phyloP scores from a whole-genome alignment of 495 filamentous ascomycete genomes.

The Daldinia concentrica region DNA sequence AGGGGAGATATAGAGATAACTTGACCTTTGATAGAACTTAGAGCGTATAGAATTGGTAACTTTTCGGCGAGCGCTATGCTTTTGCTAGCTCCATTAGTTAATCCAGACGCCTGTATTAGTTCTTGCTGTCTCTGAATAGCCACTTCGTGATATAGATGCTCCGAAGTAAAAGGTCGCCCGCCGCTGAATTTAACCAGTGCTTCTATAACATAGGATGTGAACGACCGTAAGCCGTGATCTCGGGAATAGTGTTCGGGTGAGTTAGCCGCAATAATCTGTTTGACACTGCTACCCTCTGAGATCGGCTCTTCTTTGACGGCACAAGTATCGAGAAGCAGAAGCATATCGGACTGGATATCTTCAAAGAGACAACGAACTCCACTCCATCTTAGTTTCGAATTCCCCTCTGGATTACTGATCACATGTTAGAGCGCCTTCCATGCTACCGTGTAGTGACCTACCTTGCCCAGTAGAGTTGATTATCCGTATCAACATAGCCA shows the following conservation, averaged over 20 bases:
- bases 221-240: constrained; percentile 58
- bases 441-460: constrained; percentile 48
- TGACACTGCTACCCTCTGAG: constrained; percentile 57
- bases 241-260: constrained; percentile 57
- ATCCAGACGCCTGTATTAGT: constrained; percentile 48
- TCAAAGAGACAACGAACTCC: constrained; percentile 61
- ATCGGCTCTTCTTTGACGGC: constrained; percentile 53
- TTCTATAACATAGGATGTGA: constrained; percentile 60
- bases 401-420: constrained; percentile 52
- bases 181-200: constrained; percentile 56
- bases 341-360: constrained; percentile 59
- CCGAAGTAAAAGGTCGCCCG: constrained; percentile 59
- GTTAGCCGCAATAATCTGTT: constrained; percentile 65
- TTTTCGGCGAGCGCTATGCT: constrained; percentile 48
- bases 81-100: constrained; percentile 57
- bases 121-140: constrained; percentile 54
- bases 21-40: constrained; percentile 60
- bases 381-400: constrained; percentile 58
- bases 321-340: constrained; percentile 60
- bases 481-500: constrained; percentile 59
- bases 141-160: constrained; percentile 62
- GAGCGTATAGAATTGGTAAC: constrained; percentile 57
- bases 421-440: constrained; percentile 34
- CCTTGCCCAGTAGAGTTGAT: constrained; percentile 66
- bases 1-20: constrained; percentile 57